These are phyloP conservation scores for Schizonepeta tenuifolia DNA, from an alignment of 257 asterid species.

Conservation along the genomic window DNA sequence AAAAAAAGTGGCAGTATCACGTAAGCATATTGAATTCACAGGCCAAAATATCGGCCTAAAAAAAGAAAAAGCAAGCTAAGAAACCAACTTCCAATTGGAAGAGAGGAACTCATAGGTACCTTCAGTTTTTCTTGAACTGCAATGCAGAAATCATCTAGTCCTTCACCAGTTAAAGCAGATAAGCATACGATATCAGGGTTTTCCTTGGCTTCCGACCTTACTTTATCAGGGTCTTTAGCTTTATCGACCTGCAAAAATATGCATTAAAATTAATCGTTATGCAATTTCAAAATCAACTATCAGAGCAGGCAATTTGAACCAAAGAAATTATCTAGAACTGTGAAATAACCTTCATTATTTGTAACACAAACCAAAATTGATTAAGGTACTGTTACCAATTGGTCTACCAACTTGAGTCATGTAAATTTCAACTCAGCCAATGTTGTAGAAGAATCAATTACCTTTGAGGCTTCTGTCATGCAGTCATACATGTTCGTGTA, in stretches of 20 bases:
- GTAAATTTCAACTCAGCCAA: constrained; percentile 4
- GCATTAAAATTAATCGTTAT: constrained; percentile 12
- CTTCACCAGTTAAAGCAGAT: constrained; percentile 97
- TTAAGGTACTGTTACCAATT: constrained; percentile 5
- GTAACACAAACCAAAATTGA: constrained; percentile 3
- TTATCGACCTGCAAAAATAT: constrained; percentile 74
- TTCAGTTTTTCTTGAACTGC: constrained; percentile 85
- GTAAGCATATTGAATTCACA: constrained; percentile 6
- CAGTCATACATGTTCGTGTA: neutral
- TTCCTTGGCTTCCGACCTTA: constrained; percentile 63
- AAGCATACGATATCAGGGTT: constrained; percentile 70
- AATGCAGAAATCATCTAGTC: constrained; percentile 82
- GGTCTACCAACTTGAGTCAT: neutral
- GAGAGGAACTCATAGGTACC: constrained; percentile 48
- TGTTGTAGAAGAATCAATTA: constrained; percentile 11
- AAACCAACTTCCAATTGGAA: constrained; percentile 4
- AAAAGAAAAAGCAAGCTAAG: neutral
- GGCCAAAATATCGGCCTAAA: constrained; percentile 12
- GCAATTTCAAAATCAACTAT: constrained; percentile 6
- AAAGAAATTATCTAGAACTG: constrained; percentile 5
- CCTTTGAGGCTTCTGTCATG: neutral
- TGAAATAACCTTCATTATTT: constrained; percentile 3
- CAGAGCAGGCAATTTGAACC: constrained; percentile 10
- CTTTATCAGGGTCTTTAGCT: constrained; percentile 64
- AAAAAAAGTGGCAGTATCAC: constrained; percentile 20